Conservation (phyloP, 1,139 yeast species). For the Yamadazyma dushanensis region DNA sequence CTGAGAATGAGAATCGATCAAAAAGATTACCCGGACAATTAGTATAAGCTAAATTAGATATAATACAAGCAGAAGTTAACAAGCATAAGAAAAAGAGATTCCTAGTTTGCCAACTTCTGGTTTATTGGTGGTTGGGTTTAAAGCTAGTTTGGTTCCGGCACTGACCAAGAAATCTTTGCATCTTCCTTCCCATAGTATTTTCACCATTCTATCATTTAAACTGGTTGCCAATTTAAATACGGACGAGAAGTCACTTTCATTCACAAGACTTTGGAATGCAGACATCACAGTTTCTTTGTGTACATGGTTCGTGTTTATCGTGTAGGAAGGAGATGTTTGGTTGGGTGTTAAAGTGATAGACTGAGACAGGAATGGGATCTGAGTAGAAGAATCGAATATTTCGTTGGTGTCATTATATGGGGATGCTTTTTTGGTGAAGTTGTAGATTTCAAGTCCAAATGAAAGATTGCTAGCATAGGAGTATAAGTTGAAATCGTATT, state of each 20-base stretch:
- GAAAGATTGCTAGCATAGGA: constrained; percentile 88
- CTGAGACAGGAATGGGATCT: constrained; percentile 3
- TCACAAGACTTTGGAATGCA: constrained; percentile 53
- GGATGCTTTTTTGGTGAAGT: constrained; percentile 24
- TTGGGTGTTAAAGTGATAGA: constrained; percentile 5
- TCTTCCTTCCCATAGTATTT: constrained; percentile 85
- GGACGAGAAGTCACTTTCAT: constrained; percentile 59
- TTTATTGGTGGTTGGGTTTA: constrained; percentile 28
- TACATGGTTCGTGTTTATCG: background rate
- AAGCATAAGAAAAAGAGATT: constrained; percentile 36
- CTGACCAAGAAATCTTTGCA: constrained; percentile 77
- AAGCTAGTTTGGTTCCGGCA: constrained; percentile 61
- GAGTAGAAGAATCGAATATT: constrained; percentile 6
- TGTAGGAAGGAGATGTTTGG: constrained; percentile 18
- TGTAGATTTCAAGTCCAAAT: constrained; percentile 84
- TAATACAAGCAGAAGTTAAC: constrained; percentile 9
- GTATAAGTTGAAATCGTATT: constrained; percentile 86
- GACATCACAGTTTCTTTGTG: constrained; percentile 46
- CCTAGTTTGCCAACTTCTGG: constrained; percentile 44
- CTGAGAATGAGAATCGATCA: constrained; percentile 1
- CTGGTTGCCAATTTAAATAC: constrained; percentile 79
- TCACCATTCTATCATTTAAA: constrained; percentile 58
- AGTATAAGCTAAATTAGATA: background rate
- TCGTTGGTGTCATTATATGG: constrained; percentile 8
- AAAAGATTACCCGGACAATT: constrained; percentile 6